Evolutionary conservation across 2,329 filamentous ascomycete species (phyloP).

Genomic region (Penicillium occitanis): DNA sequence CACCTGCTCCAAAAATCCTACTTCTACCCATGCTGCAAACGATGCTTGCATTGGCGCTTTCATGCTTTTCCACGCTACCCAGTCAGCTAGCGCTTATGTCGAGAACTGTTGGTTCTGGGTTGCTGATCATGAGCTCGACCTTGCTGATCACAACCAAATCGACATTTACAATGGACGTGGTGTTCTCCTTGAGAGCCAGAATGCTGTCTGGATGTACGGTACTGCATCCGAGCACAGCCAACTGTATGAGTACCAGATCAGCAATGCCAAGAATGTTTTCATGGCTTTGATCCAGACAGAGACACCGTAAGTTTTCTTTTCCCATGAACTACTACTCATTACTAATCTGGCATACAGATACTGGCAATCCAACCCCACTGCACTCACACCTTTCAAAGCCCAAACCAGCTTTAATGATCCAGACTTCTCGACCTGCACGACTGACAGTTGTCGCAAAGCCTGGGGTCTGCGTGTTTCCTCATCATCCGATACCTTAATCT

Average conservation of each 20-base stretch:
- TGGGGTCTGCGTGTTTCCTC: slow-evolving; percentile 73
- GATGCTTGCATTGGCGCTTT: slow-evolving; percentile 72
- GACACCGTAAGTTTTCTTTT: slow-evolving; percentile 63
- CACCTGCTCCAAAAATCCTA: slow-evolving; percentile 74
- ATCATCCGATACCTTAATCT: slow-evolving; percentile 66
- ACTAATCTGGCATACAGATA: slow-evolving; percentile 38
- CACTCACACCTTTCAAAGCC: slow-evolving; percentile 52
- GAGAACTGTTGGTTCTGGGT: slow-evolving; percentile 93
- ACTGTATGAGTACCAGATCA: slow-evolving; percentile 79
- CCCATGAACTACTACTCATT: not conserved
- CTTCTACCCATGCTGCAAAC: slow-evolving; percentile 58
- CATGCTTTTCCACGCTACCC: slow-evolving; percentile 58
- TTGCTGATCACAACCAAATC: slow-evolving; percentile 63
- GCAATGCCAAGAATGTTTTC: slow-evolving; percentile 74
- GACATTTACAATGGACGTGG: slow-evolving; percentile 85
- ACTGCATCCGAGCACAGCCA: slow-evolving; percentile 64
- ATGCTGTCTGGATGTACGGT: slow-evolving; percentile 79
- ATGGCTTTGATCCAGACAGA: slow-evolving; percentile 85
- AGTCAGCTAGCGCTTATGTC: slow-evolving; percentile 66
- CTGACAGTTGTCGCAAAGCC: slow-evolving; percentile 64
- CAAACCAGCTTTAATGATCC: slow-evolving; percentile 53
- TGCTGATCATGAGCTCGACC: slow-evolving; percentile 85
- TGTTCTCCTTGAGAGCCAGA: slow-evolving; percentile 74
- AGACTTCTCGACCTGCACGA: slow-evolving; percentile 63
- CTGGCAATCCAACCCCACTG: slow-evolving; percentile 79